Evolutionary conservation across 1,284 basidiomycete genomes (phyloP), one percentile per base, ranked within the genome.

Genomic region (Neotropicomus parvogracilis): DNA sequence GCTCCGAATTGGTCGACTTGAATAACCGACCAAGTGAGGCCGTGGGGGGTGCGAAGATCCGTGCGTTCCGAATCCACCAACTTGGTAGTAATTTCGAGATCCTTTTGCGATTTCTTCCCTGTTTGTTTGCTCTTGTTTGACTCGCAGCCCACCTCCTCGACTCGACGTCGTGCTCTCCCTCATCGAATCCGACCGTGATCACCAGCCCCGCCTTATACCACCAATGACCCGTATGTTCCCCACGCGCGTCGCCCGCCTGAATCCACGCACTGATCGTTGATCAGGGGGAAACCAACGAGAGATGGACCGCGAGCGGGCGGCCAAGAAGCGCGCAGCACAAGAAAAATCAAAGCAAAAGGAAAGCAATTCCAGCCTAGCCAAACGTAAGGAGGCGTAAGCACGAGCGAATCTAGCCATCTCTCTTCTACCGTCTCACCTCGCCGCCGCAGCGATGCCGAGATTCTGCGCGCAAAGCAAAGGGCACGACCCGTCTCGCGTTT

Each of bases 281-380:
- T 58, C 40, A 90, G 87, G 87, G 62, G 87, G 87, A 57, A 88
- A 90, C 64, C 87, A 90, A 66, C 80, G 87, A 46, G 87, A 90
- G 14, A 75, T 70, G 66, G 87, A 85, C 65, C 85, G 87, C 55
- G 65, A 68, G 27, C 83, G 81, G 63, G 82, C 85, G 10, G 80
- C 81, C 71, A 90, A 90, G 72, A 88, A 88, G 66, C 68, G 71
- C 6, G 77, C 74, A 14, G 65, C 70, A 3, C 55, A 54, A 6
- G 65, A 66, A 43, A 84, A 83, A 65, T 62, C 66, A 16, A 84
- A 84, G 65, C 66, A 79, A 34, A 89, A 88, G 68, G 85, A 89
- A 65, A 85, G 82, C 57, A 80, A 74, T 1, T 54, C 71, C 2
- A 72, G 47, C 42, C 70, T 89, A 38, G 75, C 79, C 42, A 83